These are phyloP conservation scores for Phytophthora pisi DNA, from an alignment of 352 stramenopile species.

Conservation along the genomic window DNA sequence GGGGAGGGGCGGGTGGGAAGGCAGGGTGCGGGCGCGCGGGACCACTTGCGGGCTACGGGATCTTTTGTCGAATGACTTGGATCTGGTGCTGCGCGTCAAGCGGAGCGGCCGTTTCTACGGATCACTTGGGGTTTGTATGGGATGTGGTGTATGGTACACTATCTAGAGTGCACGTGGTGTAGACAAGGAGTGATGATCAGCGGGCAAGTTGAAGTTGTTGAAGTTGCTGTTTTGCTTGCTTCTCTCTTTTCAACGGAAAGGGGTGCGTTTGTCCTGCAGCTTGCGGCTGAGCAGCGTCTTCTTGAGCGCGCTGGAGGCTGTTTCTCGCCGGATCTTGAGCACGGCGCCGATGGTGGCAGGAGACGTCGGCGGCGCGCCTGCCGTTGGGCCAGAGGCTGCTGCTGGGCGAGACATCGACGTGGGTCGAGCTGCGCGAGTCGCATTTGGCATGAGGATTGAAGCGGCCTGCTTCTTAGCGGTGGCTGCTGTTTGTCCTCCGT, in stretches of 20 bases:
- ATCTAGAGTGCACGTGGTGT: neutral
- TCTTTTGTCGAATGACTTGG: constrained; percentile 37
- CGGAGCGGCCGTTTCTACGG: neutral
- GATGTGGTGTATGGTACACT: neutral
- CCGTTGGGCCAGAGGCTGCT: neutral
- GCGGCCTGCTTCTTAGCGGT: constrained; percentile 20
- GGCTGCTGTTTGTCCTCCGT: neutral
- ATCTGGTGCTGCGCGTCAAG: constrained; percentile 13
- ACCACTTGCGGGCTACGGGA: constrained; percentile 23
- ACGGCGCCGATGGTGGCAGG: constrained; percentile 23
- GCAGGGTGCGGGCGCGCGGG: neutral
- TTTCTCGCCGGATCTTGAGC: constrained; percentile 60
- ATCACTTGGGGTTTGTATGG: constrained; percentile 14
- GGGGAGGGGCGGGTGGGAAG: neutral
- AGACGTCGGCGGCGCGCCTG: constrained; percentile 1
- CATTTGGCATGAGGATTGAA: constrained; percentile 16
- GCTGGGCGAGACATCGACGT: constrained; percentile 9
- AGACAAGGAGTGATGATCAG: constrained; percentile 21
- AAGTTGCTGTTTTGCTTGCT: constrained; percentile 12
- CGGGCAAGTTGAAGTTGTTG: constrained; percentile 9
- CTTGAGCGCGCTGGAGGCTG: constrained; percentile 58
- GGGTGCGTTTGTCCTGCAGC: constrained; percentile 35
- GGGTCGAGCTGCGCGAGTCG: constrained; percentile 9
- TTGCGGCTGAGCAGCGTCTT: constrained; percentile 40
- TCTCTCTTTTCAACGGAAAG: constrained; percentile 33